Evolutionary conservation across 2,329 filamentous ascomycete species (phyloP).

Genomic region (Colletotrichum incanum): DNA sequence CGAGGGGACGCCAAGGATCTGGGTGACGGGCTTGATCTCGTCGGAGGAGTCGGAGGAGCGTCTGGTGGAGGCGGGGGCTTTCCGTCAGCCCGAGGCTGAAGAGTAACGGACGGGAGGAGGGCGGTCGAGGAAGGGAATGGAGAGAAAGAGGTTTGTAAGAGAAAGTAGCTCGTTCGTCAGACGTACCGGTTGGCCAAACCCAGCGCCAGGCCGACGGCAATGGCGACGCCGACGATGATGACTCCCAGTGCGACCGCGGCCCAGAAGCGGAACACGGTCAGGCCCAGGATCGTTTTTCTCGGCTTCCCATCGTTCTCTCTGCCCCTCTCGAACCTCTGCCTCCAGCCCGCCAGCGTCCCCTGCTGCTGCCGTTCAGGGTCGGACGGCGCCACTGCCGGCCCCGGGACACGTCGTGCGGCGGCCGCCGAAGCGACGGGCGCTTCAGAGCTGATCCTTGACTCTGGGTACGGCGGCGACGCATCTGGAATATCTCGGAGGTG

Average conservation of each 20-base stretch:
- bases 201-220: constrained; percentile 40
- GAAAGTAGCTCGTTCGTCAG: constrained; percentile 28
- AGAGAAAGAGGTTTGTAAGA: constrained; percentile 21
- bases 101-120: neutral
- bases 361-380: constrained; percentile 16
- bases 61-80: constrained; percentile 18
- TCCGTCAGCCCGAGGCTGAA: constrained; percentile 41
- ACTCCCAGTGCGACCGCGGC: constrained; percentile 37
- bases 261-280: constrained; percentile 41
- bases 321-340: constrained; percentile 27
- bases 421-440: constrained; percentile 5
- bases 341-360: constrained; percentile 21
- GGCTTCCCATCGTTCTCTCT: constrained; percentile 19
- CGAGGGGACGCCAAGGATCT: constrained; percentile 38
- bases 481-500: constrained; percentile 22
- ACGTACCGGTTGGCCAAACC: constrained; percentile 42
- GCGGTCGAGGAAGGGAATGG: constrained; percentile 6
- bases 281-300: constrained; percentile 37
- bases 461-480: constrained; percentile 27
- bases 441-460: constrained; percentile 27
- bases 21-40: constrained; percentile 13
- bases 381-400: constrained; percentile 20
- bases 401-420: constrained; percentile 19
- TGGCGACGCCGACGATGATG: constrained; percentile 38
- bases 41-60: neutral